Percentiles rank a stretch among this genome's conserved stretches.
Conservation (phyloP, 306 rosid genomes). For the Pueraria montana region DNA sequence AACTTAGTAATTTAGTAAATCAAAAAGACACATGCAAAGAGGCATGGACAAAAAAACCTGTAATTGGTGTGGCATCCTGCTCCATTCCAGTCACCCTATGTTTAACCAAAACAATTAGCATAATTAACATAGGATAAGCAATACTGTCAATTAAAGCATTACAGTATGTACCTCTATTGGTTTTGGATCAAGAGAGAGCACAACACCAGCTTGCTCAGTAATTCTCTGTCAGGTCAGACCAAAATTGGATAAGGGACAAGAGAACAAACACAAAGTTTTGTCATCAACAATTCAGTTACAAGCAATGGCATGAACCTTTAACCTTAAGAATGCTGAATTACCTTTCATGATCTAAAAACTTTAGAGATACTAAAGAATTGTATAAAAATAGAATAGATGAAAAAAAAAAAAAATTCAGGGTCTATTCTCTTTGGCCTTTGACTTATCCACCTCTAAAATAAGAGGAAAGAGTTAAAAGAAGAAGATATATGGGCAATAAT, state of each 20-base stretch:
- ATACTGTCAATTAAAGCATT: not conserved
- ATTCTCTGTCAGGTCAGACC: slow-evolving; percentile 77
- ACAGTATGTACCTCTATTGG: slow-evolving; percentile 80
- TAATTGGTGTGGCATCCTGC: slow-evolving; percentile 99
- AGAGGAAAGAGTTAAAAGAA: slow-evolving; percentile 6
- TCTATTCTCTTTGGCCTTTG: not conserved
- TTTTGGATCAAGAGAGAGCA: slow-evolving; percentile 95
- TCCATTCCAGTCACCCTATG: slow-evolving; percentile 99
- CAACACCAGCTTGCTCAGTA: slow-evolving; percentile 98
- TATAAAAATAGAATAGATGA: not conserved
- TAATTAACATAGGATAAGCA: slow-evolving; percentile 7
- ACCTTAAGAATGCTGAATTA: not conserved
- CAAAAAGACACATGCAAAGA: slow-evolving; percentile 28
- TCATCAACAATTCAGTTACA: slow-evolving; percentile 19
- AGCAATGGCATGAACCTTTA: slow-evolving; percentile 16
- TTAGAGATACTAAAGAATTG: not conserved
- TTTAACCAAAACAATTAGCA: slow-evolving; percentile 40
- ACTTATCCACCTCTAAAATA: not conserved
- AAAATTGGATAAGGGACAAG: slow-evolving; percentile 11
- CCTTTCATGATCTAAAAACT: not conserved
- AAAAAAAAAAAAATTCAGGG: not conserved
- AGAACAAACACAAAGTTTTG: slow-evolving; percentile 1
- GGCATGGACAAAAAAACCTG: slow-evolving; percentile 65
- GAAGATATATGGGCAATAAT: not conserved
- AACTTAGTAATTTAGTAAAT: slow-evolving; percentile 26